Evolutionary conservation across 2,329 filamentous ascomycete genomes (phyloP), one percentile per base, ranked within the genome.

Genomic region (Trichoderma sp.): DNA sequence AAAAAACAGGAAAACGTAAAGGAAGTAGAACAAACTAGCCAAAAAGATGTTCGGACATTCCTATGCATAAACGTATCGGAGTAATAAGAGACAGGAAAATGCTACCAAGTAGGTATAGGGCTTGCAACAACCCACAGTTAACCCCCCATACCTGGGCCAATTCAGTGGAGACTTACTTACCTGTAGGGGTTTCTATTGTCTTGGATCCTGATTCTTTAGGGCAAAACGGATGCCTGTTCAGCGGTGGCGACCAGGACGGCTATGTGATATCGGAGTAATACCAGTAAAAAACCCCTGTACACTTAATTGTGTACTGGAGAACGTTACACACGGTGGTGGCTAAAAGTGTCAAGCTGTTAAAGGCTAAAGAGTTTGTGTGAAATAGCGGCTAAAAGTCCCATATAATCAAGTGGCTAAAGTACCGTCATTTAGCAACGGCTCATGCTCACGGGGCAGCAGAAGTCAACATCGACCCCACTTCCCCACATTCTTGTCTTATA

Each of bases 371-470:
- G n/a, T 43, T 56, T 10, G 21, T 49, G 24, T 58, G 58, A 32
- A 18, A n/a, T 55, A 65, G 51, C 61, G 61, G 61, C 61, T 65
- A 65, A 65, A 55, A 46, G 37, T 56, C n/a, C 51, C 39, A 21
- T 52, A 49, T n/a, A 56, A 55, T 56, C n/a, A 56, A 49, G 51
- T 58, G 63, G 63, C 63, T 66, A 66, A 66, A 43, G 51, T 52
- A 37, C 59, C 28, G 8, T 21, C 8, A 52, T 66, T 56, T 66
- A 58, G 52, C 52, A 58, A 49, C 37, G 28, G 32, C 16, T 18
- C 32, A 18, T 28, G 32, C 16, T 24, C 32, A 14, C n/a, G 21
- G 34, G 51, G 61, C 46, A 58, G 32, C 32, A 56, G 26, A 28
- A 52, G 52, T 26, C 34, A 34, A n/a, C 8, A 30, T 11, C 14